These are phyloP conservation scores for Beauveria pseudobassiana DNA, from an alignment of 2,329 filamentous ascomycete species.

Conservation along the genomic window DNA sequence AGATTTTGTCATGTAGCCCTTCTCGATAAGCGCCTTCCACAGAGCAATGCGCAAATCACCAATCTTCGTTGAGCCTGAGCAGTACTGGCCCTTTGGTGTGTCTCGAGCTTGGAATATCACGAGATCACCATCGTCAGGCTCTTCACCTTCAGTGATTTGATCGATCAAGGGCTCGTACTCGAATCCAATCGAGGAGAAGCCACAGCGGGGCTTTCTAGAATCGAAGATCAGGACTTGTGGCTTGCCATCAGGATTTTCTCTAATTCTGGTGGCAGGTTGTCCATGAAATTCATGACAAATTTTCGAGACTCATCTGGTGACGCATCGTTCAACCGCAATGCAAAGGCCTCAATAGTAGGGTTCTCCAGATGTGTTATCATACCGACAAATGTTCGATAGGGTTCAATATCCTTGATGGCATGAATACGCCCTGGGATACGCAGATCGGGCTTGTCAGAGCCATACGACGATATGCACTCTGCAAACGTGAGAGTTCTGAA, in stretches of 20 bases:
- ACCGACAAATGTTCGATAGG: conserved; percentile 54
- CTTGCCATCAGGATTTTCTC: conserved; percentile 64
- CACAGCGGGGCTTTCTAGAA: conserved; percentile 62
- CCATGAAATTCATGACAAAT: conserved; percentile 65
- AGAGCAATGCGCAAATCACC: conserved; percentile 67
- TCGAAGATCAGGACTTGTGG: conserved; percentile 76
- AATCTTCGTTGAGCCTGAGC: conserved; percentile 56
- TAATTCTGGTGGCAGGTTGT: conserved; percentile 51
- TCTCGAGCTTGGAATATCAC: conserved; percentile 74
- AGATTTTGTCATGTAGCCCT: conserved; percentile 44
- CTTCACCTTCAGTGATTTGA: conserved; percentile 30
- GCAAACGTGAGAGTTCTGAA: conserved; percentile 30
- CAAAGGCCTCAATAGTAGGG: conserved; percentile 69
- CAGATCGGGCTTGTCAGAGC: conserved; percentile 87
- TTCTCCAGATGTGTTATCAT: conserved; percentile 66
- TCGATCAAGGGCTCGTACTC: conserved; percentile 52
- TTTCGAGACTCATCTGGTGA: conserved; percentile 45
- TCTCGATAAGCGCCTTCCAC: conserved; percentile 60
- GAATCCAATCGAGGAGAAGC: conserved; percentile 66
- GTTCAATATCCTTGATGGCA: conserved; percentile 51
- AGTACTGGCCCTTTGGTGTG: conserved; percentile 48
- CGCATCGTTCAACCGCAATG: conserved; percentile 50
- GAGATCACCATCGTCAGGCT: conserved; percentile 58
- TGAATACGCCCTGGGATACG: conserved; percentile 63
- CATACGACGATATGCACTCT: conserved; percentile 65